Base-by-base conservation (phyloP, 768 basidiomycete genomes). In the Hebeloma cylindrosporum region DNA sequence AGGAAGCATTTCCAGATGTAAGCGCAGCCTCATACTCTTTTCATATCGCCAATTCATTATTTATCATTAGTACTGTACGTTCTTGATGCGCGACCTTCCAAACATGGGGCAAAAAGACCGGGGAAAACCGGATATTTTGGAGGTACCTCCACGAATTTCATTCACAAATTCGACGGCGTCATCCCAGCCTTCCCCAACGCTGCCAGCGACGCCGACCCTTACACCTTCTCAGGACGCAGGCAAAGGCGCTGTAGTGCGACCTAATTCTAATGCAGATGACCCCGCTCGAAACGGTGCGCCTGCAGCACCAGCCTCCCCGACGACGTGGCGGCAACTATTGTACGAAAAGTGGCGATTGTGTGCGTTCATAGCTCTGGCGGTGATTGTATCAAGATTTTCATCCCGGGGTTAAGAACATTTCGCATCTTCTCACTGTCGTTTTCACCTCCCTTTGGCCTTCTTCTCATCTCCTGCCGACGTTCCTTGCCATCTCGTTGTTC, bases 321-420 rank as follows among this genome's bases (percentile, higher is more conserved):
- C 75, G 3, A 72, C 75, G 2, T 82, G 82, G 79, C 75, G 83
- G 37, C 74, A 79, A 48, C 63, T 89, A 23, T 59, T 91, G 7
- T 86, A 80, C 79, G 86, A 91, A 61, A 89, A 89, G 59, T 92
- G 88, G 88, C 72, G 86, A 48, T 85, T 87, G 79, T 89, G 88
- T 16, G 74, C 85, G 11, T 60, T 92, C 48, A 83, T 91, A 44
- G 85, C 81, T 5, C 63, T 92, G 34, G 88, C 88, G 0, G 81
- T 91, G 16, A 64, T 91, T 39, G 79, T 92, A 8, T 89, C 88
- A 23, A 76, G 85, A 51, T 72, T 91, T 52, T 85, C 87, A 20
- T 78, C 85, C 21, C 69, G 66, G 48, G 56, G 63, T 43, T 69
- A 54, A 65, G 33, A 37, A 27, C 14, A 26, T 26, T 14, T 16